Evolutionary conservation across 768 basidiomycete genomes (phyloP).

Genomic region (Suillus occidentalis): DNA sequence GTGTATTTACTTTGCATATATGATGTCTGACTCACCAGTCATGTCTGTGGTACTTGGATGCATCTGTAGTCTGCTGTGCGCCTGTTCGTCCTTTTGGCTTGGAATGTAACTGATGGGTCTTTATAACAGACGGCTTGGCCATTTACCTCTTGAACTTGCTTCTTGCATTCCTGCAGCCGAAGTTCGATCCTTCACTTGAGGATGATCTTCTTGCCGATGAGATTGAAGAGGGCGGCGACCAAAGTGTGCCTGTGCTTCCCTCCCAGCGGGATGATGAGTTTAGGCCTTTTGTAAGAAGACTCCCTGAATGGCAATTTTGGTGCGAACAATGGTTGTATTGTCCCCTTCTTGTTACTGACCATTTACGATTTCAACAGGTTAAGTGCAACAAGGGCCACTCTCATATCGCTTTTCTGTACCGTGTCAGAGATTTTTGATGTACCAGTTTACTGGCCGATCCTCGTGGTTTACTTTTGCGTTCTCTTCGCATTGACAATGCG

Average conservation of each 20-base stretch:
- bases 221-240: constrained; percentile 88
- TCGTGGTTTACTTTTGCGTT: constrained; percentile 95
- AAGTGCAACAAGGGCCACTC: constrained; percentile 85
- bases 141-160: constrained; percentile 96
- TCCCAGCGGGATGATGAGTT: constrained; percentile 89
- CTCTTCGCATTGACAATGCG: constrained; percentile 95
- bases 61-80: constrained; percentile 64
- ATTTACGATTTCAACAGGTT: constrained; percentile 53
- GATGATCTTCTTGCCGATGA: constrained; percentile 93
- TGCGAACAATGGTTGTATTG: constrained; percentile 33
- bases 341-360: constrained; percentile 7
- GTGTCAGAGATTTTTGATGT: constrained; percentile 88
- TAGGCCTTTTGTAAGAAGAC: constrained; percentile 89
- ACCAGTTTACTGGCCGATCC: constrained; percentile 99
- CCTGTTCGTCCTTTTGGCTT: constrained; percentile 17
- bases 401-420: constrained; percentile 78
- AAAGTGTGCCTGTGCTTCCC: constrained; percentile 56
- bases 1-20: constrained; percentile 31
- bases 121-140: constrained; percentile 72
- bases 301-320: constrained; percentile 99
- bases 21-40: background rate
- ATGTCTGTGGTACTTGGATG: background rate
- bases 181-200: constrained; percentile 94
- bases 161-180: constrained; percentile 95
- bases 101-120: constrained; percentile 9